Base-by-base conservation (phyloP, 169 alveolate species). In the Babesia ovis region DNA sequence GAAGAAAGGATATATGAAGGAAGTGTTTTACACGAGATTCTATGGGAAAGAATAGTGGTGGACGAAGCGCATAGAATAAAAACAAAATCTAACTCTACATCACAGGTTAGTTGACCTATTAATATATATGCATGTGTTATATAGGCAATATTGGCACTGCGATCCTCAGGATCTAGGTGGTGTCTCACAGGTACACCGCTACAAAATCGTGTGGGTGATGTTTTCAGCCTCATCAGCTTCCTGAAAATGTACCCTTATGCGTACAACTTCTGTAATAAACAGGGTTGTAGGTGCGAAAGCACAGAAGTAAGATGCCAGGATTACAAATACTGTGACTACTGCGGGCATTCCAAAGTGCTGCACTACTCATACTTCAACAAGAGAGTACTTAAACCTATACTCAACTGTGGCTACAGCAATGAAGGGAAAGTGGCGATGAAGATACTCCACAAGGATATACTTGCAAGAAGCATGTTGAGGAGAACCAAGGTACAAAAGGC, bases 121-220 rank as follows among this genome's bases (percentile, higher is more conserved):
- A 41, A 61, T 80, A 18, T 23, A 22, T 18, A n/a, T 22, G 29
- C 3, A 0, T 51, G 12, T 12, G 20, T 46, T 59, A 2, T 25
- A 0, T 83, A 85, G 77, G 86, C 92, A 0, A 77, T 85, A 18
- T 51, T 69, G 3, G 53, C 64, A 51, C 68, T 91, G 51, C 66
- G 84, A 20, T 84, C 92, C 35, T 87, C 93, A 14, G 89, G 89
- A 20, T 81, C 95, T 77, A 93, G 96, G 70, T 94, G 98, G 97
- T 94, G 98, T 75, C 91, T 96, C 68, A 95, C 99, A 14, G 99
- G 99, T 27, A 97, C 99, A 2, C 99, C 99, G 8, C 92, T 97
- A 23, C 97, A 96, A 83, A 97, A 97, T 87, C 89, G 98, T 35
- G 92, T 97, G 18, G 96, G 96, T 37, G 99, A 97, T 77, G 90